phyloP scores from a whole-genome alignment of 805 yeast species.

The Cyberlindnera mrakii region DNA sequence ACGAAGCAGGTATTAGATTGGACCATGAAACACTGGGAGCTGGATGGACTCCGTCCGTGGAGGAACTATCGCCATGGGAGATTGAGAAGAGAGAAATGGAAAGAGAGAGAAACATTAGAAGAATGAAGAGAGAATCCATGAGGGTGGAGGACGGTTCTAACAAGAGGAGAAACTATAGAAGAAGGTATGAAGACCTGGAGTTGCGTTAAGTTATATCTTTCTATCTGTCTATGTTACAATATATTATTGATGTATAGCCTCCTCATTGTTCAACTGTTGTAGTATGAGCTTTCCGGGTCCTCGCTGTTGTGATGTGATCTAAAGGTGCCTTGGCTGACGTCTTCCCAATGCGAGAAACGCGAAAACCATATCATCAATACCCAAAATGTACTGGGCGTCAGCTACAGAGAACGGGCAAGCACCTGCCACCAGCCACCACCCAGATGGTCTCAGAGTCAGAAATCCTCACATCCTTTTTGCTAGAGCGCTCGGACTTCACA shows the following conservation, averaged over 20 bases:
- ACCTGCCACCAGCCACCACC: background rate
- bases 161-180: slow-evolving; percentile 33
- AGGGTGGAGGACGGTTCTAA: slow-evolving; percentile 50
- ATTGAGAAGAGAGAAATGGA: slow-evolving; percentile 93
- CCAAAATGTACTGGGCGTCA: no score
- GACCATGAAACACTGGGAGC: slow-evolving; percentile 76
- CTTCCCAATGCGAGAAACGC: no score
- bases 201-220: background rate
- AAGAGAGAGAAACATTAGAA: slow-evolving; percentile 83
- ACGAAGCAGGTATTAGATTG: slow-evolving; percentile 59
- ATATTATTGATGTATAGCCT: no score
- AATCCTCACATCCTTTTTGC: slow-evolving; percentile 10
- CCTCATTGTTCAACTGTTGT: no score
- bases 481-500: slow-evolving; percentile 11
- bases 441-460: slow-evolving; percentile 16
- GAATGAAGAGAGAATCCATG: slow-evolving; percentile 88
- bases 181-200: slow-evolving; percentile 42
- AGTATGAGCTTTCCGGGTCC: no score
- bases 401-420: no score
- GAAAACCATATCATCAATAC: no score
- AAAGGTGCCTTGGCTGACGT: no score
- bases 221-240: no score
- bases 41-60: slow-evolving; percentile 83
- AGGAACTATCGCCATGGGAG: slow-evolving; percentile 83
- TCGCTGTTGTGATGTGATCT: no score